These are phyloP conservation scores for Vaccinium myrtillus DNA, from an alignment of 148 eudicot species.

Conservation along the genomic window DNA sequence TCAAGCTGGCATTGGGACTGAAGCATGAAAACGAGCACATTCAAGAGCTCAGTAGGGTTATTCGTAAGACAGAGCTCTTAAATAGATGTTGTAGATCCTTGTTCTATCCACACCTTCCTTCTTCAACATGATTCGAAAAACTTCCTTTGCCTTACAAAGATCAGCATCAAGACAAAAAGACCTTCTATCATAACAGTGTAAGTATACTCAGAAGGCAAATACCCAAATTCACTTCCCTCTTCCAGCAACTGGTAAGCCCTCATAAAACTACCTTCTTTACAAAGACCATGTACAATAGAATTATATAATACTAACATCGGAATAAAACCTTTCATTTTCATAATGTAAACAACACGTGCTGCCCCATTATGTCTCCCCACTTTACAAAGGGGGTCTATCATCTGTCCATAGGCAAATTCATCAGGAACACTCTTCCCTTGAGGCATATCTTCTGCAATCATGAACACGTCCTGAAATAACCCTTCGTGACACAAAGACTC, in stretches of 20 bases:
- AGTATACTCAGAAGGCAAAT: constrained; percentile 75
- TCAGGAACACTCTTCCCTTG: constrained; percentile 49
- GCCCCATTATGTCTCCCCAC: constrained; percentile 68
- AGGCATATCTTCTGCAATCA: constrained; percentile 73
- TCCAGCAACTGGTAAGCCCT: constrained; percentile 89
- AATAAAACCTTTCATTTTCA: constrained; percentile 65
- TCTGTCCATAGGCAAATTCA: constrained; percentile 73
- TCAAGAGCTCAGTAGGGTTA: constrained; percentile 70
- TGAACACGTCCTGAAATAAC: constrained; percentile 51
- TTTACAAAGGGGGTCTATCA: constrained; percentile 75
- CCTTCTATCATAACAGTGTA: constrained; percentile 64
- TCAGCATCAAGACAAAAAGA: constrained; percentile 67
- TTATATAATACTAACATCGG: constrained; percentile 72
- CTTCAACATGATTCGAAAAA: constrained; percentile 56
- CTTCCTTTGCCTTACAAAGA: constrained; percentile 54
- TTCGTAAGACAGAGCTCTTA: constrained; percentile 59
- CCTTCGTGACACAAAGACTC: constrained; percentile 71
- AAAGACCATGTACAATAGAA: constrained; percentile 70
- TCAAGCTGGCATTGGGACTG: constrained; percentile 69
- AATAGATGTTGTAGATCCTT: constrained; percentile 71
- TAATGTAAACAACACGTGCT: constrained; percentile 76
- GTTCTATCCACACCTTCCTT: constrained; percentile 43
- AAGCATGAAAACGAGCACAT: constrained; percentile 65
- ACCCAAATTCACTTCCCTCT: constrained; percentile 67
- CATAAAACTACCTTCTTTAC: constrained; percentile 67